Evolutionary conservation across 2,329 filamentous ascomycete species (phyloP), one percentile per base, ranked within the genome.

Genomic region (Curvularia lunata): DNA sequence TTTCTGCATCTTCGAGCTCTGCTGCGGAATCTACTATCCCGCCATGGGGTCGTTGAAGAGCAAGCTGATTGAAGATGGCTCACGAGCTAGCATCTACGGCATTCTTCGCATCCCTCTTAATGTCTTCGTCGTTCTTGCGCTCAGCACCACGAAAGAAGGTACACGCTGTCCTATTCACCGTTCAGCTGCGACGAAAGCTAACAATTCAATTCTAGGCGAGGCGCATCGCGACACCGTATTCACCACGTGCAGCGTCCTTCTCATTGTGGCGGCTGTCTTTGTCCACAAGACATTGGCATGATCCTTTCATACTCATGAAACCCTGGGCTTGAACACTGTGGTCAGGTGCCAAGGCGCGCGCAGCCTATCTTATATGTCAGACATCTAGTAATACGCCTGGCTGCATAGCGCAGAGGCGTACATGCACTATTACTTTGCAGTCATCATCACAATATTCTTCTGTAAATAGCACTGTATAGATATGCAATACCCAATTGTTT

Each of bases 21-120:
- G 83, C 66, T 81, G 86, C 21, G 85, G 85, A 5, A 75, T 83
- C 34, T 88, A 87, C 65, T 86, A 80, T 64, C 85, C 85, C 0
- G 81, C 79, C 56, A 84, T 86, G 69, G 82, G 80, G 1, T 82
- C 81, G 48, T 66, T 86, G 52, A 87, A 86, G 70, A 82, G 82
- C 6, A 74, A 77, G 37, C 72, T 85, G 5, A 79, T 87, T n/a
- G 80, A 84, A 1, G 84, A 88, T 66, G 79, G 79, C 2, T 76
- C 80, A 23, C 77, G 85, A 42, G 83, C 81, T 3, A 81, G 80
- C 42, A 78, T 87, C 16, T 88, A 88, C 68, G 82, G 83, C 16
- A 75, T 86, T 51, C 75, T 88, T 67, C 79, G 86, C 28, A 78
- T 88, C 13, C 85, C 86, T 10, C 72, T 88, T 59, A 88, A 87